These are phyloP conservation scores for Lactarius vividus DNA, from an alignment of 768 basidiomycete genomes.

Conservation along the genomic window DNA sequence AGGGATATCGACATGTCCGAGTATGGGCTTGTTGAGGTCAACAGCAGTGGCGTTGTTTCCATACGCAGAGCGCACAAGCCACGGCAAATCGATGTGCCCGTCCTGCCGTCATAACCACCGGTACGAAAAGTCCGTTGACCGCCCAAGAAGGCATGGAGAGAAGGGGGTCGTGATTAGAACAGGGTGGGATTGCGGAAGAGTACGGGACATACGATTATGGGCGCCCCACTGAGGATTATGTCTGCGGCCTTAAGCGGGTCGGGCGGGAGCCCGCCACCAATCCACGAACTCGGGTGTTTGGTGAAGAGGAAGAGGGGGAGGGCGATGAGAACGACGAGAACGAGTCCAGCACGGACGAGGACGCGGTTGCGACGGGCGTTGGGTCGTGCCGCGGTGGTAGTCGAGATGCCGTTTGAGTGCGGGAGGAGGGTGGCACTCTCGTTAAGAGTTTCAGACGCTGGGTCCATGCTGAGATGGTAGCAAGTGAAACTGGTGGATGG, in stretches of 20 bases:
- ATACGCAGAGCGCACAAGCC: constrained; percentile 54
- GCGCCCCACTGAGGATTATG: constrained; percentile 55
- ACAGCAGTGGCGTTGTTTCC: constrained; percentile 76
- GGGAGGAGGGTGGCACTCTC: not conserved
- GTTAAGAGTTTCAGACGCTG: not conserved
- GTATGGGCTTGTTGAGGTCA: constrained; percentile 55
- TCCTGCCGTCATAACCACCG: constrained; percentile 7
- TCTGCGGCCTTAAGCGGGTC: constrained; percentile 60
- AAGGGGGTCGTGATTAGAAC: not conserved
- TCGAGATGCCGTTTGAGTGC: not conserved
- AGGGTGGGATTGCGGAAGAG: not conserved
- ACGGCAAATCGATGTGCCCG: constrained; percentile 58
- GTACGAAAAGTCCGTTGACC: not conserved
- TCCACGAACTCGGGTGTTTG: not conserved
- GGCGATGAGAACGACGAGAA: constrained; percentile 2
- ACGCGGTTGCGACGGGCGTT: not conserved
- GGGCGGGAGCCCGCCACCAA: constrained; percentile 47
- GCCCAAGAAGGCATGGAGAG: not conserved
- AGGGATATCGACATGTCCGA: constrained; percentile 86
- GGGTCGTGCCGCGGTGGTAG: not conserved
- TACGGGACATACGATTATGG: constrained; percentile 59
- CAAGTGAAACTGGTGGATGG: not conserved
- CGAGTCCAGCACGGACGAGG: not conserved
- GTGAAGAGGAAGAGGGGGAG: constrained; percentile 6
- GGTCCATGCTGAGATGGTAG: not conserved